Conservation (phyloP, 768 basidiomycete species). For the Mycena rebaudengoi region DNA sequence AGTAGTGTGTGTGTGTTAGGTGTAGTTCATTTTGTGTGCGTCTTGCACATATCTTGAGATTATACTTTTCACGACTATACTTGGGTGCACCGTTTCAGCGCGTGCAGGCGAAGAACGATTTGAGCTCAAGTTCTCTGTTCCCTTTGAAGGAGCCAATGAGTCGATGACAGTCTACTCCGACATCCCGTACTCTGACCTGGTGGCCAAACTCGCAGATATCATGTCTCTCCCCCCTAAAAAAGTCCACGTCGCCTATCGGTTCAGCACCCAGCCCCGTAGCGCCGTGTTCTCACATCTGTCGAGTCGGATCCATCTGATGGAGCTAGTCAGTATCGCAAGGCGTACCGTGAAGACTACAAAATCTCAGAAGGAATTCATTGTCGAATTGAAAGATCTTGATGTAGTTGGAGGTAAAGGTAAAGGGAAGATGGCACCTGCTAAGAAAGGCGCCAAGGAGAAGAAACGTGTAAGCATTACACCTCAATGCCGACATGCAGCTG, state of each 20-base stretch:
- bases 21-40: too few species aligned
- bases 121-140: conserved; percentile 1
- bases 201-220: background rate
- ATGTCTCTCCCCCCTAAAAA: background rate
- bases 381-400: background rate
- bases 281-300: background rate
- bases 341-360: background rate
- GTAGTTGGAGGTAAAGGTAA: background rate
- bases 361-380: background rate
- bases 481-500: background rate
- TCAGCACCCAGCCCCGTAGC: background rate
- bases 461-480: background rate
- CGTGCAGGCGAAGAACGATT: too few species aligned
- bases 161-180: background rate
- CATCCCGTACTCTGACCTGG: background rate
- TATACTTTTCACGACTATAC: too few species aligned
- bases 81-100: too few species aligned
- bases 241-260: background rate
- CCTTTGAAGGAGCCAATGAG: background rate
- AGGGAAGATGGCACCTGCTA: too few species aligned
- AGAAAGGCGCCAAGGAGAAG: background rate
- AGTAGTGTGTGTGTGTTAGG: too few species aligned
- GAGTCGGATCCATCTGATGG: background rate
- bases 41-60: too few species aligned
- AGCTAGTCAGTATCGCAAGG: background rate